A percentile compares a stretch with the other conserved stretches of the same genome.
phyloP scores from a whole-genome alignment of 805 yeast genomes.

The Ogataea pilisensis region DNA sequence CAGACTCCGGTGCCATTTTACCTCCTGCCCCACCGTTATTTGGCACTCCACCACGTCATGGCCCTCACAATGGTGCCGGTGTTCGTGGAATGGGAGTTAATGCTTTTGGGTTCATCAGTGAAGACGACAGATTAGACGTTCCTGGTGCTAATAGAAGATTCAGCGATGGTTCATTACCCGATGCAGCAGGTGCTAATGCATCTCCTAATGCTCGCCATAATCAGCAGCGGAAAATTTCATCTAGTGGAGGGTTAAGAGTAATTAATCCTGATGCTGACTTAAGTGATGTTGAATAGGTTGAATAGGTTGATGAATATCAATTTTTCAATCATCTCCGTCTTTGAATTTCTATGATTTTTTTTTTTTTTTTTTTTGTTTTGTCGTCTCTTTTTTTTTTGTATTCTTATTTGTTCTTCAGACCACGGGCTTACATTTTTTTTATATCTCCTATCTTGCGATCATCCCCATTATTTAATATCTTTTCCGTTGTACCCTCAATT shows the following conservation, averaged over 20 bases:
- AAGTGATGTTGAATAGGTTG: conserved; percentile 13
- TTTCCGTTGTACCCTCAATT: no score
- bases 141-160: conserved; percentile 29
- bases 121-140: conserved; percentile 19
- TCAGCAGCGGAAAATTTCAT: neutral
- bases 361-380: no score
- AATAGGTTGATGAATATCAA: no score
- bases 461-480: no score
- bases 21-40: conserved; percentile 8
- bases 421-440: no score
- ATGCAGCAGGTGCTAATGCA: no score
- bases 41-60: neutral
- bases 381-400: no score
- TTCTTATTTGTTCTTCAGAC: no score
- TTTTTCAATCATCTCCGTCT: neutral
- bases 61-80: conserved; percentile 1
- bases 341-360: neutral
- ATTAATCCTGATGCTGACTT: conserved; percentile 29
- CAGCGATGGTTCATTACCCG: conserved; percentile 33
- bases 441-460: no score
- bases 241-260: conserved; percentile 28
- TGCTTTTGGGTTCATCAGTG: conserved; percentile 21
- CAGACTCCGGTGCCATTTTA: conserved; percentile 7
- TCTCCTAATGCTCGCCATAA: neutral
- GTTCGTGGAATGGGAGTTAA: conserved; percentile 15